These are phyloP conservation scores for Pythium insidiosum DNA, from an alignment of 352 stramenopile species.

Conservation along the genomic window DNA sequence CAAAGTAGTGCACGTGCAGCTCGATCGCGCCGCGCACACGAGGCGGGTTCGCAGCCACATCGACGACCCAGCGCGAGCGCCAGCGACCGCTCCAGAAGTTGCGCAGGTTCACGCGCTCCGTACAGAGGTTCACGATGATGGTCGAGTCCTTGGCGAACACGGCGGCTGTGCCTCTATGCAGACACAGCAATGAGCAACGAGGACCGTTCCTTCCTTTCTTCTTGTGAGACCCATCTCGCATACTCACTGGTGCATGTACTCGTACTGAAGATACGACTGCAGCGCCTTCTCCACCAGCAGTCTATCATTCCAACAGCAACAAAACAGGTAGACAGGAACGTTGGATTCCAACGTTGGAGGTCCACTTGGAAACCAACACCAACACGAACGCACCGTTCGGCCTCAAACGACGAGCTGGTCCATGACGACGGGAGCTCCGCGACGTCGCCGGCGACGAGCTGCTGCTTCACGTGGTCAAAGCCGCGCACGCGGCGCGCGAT, in stretches of 20 bases:
- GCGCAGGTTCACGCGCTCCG: constrained; percentile 81
- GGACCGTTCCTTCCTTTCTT: too few species aligned
- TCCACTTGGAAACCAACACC: neutral
- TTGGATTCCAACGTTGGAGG: too few species aligned
- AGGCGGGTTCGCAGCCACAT: constrained; percentile 40
- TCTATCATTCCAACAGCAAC: constrained; percentile 5
- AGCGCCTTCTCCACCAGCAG: constrained; percentile 55
- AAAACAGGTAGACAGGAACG: too few species aligned
- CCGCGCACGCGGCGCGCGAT: constrained; percentile 63
- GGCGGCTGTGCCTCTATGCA: constrained; percentile 59
- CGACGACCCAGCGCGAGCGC: constrained; percentile 77
- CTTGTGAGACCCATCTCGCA: too few species aligned
- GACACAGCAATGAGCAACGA: too few species aligned
- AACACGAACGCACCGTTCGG: constrained; percentile 39
- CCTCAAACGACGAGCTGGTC: constrained; percentile 45
- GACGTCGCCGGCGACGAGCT: constrained; percentile 42
- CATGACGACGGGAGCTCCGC: constrained; percentile 25
- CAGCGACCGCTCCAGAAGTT: constrained; percentile 87
- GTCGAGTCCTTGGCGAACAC: constrained; percentile 65
- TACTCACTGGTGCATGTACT: constrained; percentile 73
- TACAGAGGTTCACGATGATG: constrained; percentile 73
- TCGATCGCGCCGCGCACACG: constrained; percentile 53
- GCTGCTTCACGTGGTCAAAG: constrained; percentile 85
- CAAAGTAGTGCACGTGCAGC: constrained; percentile 93
- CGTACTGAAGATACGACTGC: constrained; percentile 74